Evolutionary conservation across 192 early-diverging fungal genomes (phyloP).

Genomic region (Coemansia sp.): DNA sequence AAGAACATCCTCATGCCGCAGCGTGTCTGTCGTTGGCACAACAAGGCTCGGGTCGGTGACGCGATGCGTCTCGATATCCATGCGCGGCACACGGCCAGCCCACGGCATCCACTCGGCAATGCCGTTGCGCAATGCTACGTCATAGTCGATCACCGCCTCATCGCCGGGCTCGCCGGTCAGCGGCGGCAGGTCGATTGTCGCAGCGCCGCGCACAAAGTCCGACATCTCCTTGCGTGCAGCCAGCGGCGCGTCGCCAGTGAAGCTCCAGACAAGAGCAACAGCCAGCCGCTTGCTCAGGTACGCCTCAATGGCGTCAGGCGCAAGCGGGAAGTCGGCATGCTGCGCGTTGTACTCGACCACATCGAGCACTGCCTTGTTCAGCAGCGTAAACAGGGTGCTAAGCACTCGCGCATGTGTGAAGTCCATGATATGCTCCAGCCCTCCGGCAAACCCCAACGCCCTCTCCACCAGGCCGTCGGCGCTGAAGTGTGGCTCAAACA

Average conservation of each 20-base stretch:
- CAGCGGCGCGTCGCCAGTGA: constrained; percentile 85
- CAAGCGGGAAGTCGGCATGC: constrained; percentile 95
- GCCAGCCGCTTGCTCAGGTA: constrained; percentile 86
- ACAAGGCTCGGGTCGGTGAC: constrained; percentile 92
- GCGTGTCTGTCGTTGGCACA: constrained; percentile 97
- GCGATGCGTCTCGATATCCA: constrained; percentile 95
- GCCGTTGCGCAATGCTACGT: constrained; percentile 71
- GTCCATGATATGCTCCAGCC: constrained; percentile 97
- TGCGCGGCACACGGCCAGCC: constrained; percentile 82
- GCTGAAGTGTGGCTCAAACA: constrained; percentile 72
- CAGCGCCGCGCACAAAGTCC: constrained; percentile 76
- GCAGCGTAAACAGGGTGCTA: constrained; percentile 84
- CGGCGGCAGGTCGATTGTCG: constrained; percentile 77
- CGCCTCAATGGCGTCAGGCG: constrained; percentile 69
- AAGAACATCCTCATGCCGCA: constrained; percentile 95
- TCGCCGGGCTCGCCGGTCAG: constrained; percentile 19
- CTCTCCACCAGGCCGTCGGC: constrained; percentile 75
- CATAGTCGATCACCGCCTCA: constrained; percentile 84
- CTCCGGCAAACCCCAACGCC: constrained; percentile 67
- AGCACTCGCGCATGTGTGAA: constrained; percentile 87
- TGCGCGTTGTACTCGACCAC: constrained; percentile 89
- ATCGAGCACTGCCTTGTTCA: constrained; percentile 83
- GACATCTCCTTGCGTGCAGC: constrained; percentile 73
- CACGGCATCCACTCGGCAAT: constrained; percentile 90
- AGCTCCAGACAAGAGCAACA: constrained; percentile 90